Evolutionary conservation across 306 rosid genomes (phyloP).

Genomic region (Rosa persica): DNA sequence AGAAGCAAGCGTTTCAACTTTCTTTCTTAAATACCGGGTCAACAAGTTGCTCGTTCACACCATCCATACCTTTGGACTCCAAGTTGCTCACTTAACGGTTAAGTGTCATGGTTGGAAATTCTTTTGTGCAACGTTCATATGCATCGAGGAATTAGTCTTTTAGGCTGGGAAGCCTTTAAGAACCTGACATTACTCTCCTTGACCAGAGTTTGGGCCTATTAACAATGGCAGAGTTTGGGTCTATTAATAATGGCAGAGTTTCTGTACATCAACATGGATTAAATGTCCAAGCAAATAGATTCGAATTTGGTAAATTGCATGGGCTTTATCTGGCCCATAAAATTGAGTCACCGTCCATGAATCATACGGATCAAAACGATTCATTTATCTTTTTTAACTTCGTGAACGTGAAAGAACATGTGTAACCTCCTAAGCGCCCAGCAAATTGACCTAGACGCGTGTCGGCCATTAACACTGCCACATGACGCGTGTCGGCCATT

Average conservation of each 20-base stretch:
- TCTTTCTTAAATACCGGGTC: background rate
- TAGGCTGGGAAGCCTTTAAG: too few species aligned
- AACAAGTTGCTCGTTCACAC: background rate
- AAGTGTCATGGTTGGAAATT: too few species aligned
- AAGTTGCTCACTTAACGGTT: too few species aligned
- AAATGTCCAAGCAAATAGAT: background rate
- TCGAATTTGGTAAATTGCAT: background rate
- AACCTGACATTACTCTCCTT: too few species aligned
- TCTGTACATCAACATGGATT: too few species aligned
- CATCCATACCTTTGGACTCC: too few species aligned
- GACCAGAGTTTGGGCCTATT: too few species aligned
- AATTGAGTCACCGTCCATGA: background rate
- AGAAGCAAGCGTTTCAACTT: background rate
- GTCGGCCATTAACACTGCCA: constrained; percentile 6
- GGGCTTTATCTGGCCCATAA: background rate
- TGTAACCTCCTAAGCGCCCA: background rate
- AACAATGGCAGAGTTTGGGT: too few species aligned
- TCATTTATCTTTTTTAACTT: background rate
- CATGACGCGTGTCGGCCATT: too few species aligned
- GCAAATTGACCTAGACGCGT: constrained; percentile 8
- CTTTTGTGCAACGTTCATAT: too few species aligned
- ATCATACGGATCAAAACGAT: background rate
- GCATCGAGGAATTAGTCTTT: too few species aligned
- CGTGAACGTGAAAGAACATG: background rate
- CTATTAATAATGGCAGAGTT: too few species aligned